Evolutionary conservation across 2,329 filamentous ascomycete genomes (phyloP).

Genomic region (Macrophomina phaseolina): DNA sequence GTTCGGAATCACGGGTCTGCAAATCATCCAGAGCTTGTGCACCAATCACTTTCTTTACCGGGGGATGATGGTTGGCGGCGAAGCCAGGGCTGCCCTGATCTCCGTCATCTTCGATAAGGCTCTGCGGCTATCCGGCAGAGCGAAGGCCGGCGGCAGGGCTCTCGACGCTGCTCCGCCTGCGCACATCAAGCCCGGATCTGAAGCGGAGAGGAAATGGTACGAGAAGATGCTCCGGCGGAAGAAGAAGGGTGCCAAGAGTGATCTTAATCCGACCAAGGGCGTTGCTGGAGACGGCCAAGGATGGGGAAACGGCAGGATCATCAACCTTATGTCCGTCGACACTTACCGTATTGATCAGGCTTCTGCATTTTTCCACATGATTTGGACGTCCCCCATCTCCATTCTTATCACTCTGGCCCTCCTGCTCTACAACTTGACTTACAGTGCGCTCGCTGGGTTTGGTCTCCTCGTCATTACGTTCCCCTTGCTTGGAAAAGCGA

Average conservation of each 20-base stretch:
- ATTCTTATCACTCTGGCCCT: conserved; percentile 80
- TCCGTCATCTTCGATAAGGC: conserved; percentile 90
- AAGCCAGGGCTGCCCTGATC: conserved; percentile 81
- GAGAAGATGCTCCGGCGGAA: conserved; percentile 49
- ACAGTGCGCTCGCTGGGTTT: conserved; percentile 89
- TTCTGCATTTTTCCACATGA: conserved; percentile 85
- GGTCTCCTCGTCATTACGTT: conserved; percentile 79
- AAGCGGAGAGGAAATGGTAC: conserved; percentile 59
- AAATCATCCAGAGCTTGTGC: conserved; percentile 77
- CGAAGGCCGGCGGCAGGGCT: conserved; percentile 77
- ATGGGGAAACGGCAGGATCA: conserved; percentile 90
- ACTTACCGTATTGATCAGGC: conserved; percentile 92
- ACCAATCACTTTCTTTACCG: conserved; percentile 92
- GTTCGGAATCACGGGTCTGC: conserved; percentile 84
- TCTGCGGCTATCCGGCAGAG: conserved; percentile 85
- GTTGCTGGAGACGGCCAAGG: conserved; percentile 74
- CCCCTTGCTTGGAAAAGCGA: conserved; percentile 76
- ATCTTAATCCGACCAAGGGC: conserved; percentile 51
- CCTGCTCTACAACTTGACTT: conserved; percentile 84
- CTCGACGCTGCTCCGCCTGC: conserved; percentile 46
- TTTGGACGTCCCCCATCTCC: conserved; percentile 84
- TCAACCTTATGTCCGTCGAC: conserved; percentile 94
- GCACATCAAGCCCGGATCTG: conserved; percentile 54
- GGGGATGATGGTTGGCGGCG: conserved; percentile 89
- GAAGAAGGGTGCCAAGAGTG: conserved; percentile 47